phyloP scores from a whole-genome alignment of 768 basidiomycete genomes.

The Dacryopinax primogenitus region DNA sequence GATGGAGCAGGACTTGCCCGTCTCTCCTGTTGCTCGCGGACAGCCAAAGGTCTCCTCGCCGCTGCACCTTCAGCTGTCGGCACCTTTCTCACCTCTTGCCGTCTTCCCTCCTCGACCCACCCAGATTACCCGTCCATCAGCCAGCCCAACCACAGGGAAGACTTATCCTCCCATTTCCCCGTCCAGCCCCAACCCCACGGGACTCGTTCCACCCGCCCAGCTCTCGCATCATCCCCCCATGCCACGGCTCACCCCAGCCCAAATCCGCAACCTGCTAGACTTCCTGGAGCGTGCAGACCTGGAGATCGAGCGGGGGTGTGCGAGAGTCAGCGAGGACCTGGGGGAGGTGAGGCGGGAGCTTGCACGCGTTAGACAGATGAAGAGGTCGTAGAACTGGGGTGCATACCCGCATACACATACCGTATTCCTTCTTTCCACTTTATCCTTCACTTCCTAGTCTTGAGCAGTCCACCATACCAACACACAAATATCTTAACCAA shows the following conservation, averaged over 20 bases:
- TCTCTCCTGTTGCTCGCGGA: too few relatives aligned
- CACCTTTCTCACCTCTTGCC: too few relatives aligned
- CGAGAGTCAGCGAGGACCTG: neutral
- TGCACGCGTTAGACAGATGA: too few relatives aligned
- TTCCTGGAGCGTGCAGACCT: neutral
- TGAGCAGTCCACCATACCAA: neutral
- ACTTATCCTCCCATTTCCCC: neutral
- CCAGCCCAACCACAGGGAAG: too few relatives aligned
- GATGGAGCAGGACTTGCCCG: too few relatives aligned
- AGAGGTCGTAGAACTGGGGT: too few relatives aligned
- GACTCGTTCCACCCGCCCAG: neutral
- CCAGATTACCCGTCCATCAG: neutral
- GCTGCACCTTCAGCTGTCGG: too few relatives aligned
- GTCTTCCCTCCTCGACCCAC: too few relatives aligned
- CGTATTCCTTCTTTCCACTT: neutral
- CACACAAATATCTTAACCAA: neutral
- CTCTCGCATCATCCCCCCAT: neutral
- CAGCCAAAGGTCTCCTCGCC: too few relatives aligned
- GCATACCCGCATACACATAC: neutral
- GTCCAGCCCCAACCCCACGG: neutral
- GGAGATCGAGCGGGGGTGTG: neutral
- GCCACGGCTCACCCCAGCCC: neutral
- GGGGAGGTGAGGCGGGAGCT: neutral
- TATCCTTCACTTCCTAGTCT: neutral
- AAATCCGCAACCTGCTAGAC: neutral